Evolutionary conservation across 73 alveolate species (phyloP), one percentile per base, ranked within the genome.

Genomic region (Paramecium tetraurelia): DNA sequence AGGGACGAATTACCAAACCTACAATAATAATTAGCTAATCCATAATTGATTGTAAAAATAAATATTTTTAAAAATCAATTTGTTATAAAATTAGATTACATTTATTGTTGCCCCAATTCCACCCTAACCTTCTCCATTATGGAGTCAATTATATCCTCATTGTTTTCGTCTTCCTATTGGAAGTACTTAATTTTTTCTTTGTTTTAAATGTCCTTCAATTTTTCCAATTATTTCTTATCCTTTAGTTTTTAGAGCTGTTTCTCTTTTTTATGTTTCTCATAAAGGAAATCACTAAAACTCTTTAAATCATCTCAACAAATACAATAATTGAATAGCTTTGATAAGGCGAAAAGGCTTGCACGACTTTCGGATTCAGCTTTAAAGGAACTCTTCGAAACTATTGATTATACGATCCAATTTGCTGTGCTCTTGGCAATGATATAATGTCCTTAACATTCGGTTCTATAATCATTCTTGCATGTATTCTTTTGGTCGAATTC

Each of bases 241-340:
- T 80, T 21, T 22, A 80, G 11, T 46, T 46, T 80, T 46, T 80
- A 31, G 1, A 31, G 41, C 57, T 44, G 12, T 46, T 48, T 80
- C 31, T 80, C 46, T 41, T 44, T 48, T 80, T 46, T 41, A 80
- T 80, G 90, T 22, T 80, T 41, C 12, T 80, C 46, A 35, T 44
- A 80, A 11, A 80, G 44, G 24, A 43, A 80, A 24, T 80, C 90
- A 20, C 57, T 80, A 24, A 31, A 80, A 80, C 57, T 80, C 90
- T 80, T 24, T 43, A 43, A 22, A 31, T 44, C 24, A 44, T 12
- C 8, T 36, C 3, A 80, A 7, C 24, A 21, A 53, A 20, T 80
- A 80, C 70, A 22, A 80, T 41, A 10, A 80, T 80, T 80, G 70
- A 80, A 24, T 31, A 24, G 7, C 90, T 41, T 20, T 48, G 3